Conservation (phyloP, 2,329 filamentous ascomycete species). For the Colletotrichum costaricense region DNA sequence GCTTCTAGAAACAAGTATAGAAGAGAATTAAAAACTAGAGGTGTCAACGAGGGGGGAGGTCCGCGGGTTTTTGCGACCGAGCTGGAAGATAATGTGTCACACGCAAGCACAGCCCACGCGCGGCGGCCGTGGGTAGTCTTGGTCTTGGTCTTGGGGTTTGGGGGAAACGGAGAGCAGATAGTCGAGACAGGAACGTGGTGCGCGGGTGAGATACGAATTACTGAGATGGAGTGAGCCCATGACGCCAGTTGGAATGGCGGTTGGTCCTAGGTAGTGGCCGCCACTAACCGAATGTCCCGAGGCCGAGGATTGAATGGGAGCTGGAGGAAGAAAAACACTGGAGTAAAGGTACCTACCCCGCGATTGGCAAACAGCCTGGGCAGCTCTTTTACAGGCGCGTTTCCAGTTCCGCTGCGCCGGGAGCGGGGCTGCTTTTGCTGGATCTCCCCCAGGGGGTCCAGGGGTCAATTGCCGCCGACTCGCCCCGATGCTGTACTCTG, state of each 20-base stretch:
- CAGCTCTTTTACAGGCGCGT: constrained; percentile 25
- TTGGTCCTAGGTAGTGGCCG: constrained; percentile 24
- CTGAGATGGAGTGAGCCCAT: not conserved
- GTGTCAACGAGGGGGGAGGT: not conserved
- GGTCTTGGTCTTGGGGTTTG: not conserved
- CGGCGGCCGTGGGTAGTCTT: not conserved
- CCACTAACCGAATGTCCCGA: constrained; percentile 33
- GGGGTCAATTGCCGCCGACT: constrained; percentile 11
- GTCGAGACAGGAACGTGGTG: constrained; percentile 17
- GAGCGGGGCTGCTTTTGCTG: constrained; percentile 12
- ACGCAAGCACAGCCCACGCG: constrained; percentile 1
- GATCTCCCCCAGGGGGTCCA: constrained; percentile 24
- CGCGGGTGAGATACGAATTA: not conserved
- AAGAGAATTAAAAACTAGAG: not conserved
- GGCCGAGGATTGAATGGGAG: constrained; percentile 17
- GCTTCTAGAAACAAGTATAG: constrained; percentile 10
- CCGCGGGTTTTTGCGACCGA: constrained; percentile 3
- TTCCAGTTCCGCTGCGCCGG: constrained; percentile 31
- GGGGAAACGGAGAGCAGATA: not conserved
- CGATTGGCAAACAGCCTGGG: constrained; percentile 10
- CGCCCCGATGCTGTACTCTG: not conserved
- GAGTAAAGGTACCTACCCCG: constrained; percentile 19
- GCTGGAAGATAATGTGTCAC: constrained; percentile 1
- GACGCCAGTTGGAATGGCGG: constrained; percentile 15
- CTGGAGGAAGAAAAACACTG: not conserved